Base-by-base conservation (phyloP, 441 rosid genomes). In the Sinapis alba region DNA sequence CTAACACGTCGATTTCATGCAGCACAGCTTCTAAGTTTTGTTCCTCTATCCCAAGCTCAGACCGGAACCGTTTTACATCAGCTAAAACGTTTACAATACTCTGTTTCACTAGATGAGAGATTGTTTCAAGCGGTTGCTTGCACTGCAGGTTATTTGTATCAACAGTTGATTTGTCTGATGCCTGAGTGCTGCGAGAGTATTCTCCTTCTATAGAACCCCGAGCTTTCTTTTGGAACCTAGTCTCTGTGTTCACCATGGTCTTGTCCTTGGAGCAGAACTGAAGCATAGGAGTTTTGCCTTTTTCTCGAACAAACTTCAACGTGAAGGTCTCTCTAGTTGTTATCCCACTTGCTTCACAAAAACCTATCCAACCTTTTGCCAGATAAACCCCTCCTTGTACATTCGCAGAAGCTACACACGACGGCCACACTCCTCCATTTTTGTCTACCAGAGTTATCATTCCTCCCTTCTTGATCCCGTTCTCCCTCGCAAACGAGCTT, bases 41-140 rank as follows among this genome's bases (percentile, higher is more conserved):
- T 77, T 71, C 62, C 27, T 71, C 45, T 0, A 56, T 30, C 71
- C 71, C 61, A 9, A 76, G 65, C 51, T 76, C 65, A 0, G 24
- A 12, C 32, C 8, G 20, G 60, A 69, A 69, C 51, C 36, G 38
- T 69, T 59, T 69, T n/a, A 76, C 59, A 62, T 13, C 36, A 12
- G 65, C 45, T 64, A 70, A 28, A 41, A 56, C 34, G 8, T 41
- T 59, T 41, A 54, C 6, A 10, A 41, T 20, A 20, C 51, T 23
- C 66, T 71, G 66, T 76, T 30, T 76, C 71, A 76, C 65, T n/a
- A 56, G 61, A 13, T 76, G 59, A 21, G 36, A 23, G 20, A 76
- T n/a, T n/a, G 70, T 32, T 43, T 54, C 38, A 62, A 54, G 38
- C 2, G 61, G 65, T 62, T 76, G 26, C 71, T 69, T 76, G 59